Conservation (phyloP, 176 grass and related monocot species). For the Panicum miliaceum region DNA sequence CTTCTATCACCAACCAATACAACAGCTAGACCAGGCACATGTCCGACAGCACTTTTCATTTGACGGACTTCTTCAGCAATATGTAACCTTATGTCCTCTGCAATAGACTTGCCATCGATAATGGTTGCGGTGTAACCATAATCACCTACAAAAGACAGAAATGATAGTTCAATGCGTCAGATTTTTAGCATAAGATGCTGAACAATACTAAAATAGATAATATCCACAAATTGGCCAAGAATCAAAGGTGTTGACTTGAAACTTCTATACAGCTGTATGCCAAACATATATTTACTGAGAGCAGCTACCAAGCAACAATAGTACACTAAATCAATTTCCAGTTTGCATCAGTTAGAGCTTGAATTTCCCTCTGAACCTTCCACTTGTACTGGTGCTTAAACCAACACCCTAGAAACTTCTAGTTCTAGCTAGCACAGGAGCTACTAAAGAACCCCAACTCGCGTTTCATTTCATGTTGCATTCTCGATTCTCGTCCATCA, state of each 20-base stretch:
- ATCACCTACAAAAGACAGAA: slow-evolving; percentile 50
- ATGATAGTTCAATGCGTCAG: background rate
- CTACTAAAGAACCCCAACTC: background rate
- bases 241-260: slow-evolving; percentile 26
- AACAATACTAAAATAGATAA: background rate
- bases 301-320: slow-evolving; percentile 26
- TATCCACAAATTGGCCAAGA: background rate
- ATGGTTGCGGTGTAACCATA: slow-evolving; percentile 42
- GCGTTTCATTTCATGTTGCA: slow-evolving; percentile 2
- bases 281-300: background rate
- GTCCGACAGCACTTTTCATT: slow-evolving; percentile 58
- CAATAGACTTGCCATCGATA: slow-evolving; percentile 85
- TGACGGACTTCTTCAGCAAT: slow-evolving; percentile 61
- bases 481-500: background rate
- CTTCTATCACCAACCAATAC: slow-evolving; percentile 86
- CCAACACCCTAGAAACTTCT: background rate
- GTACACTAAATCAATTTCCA: background rate
- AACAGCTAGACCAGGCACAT: slow-evolving; percentile 82
- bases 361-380: background rate
- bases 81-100: slow-evolving; percentile 77
- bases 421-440: background rate
- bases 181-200: background rate
- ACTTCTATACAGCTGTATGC: background rate
- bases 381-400: slow-evolving; percentile 19
- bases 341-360: slow-evolving; percentile 22